Evolutionary conservation across 1,139 yeast genomes (phyloP), one percentile per base, ranked within the genome.

Genomic region (Diutina neorugosa): DNA sequence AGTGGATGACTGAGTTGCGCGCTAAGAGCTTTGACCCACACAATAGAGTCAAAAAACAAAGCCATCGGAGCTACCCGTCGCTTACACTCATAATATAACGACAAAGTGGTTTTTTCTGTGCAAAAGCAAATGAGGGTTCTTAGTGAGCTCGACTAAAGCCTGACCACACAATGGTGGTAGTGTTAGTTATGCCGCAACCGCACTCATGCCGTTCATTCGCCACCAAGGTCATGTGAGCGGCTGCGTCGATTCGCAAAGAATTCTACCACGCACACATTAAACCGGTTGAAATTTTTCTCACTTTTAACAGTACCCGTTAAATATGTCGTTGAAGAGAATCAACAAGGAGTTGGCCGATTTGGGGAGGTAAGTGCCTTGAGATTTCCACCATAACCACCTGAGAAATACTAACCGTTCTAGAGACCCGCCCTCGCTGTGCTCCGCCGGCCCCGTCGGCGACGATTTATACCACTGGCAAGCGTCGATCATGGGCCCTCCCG

Each of bases 401-500:
- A 44, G 6, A 7, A 4, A 1, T 55, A 70, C 74, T 71, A 70
- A 70, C 73, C 55, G 27, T 51, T 57, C 25, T 59, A 88, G 96
- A 80, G 99, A 93, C 69, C 99, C 98, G 60, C 98, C 98, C 65
- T 88, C 98, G 56, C 90, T 97, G 52, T 94, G 98, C 73, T 90
- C 98, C 46, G 98, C 98, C 11, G 99, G 98, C 53, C 99, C 99
- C 63, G 95, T 89, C 53, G 97, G 97, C 54, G 98, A 93, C 65
- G 96, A 89, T 67, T 77, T 89, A 67, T 89, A 84, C 74, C 96
- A 88, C 77, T 89, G 96, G 96, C 96, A 89, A 72, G 96, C 96
- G 52, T 88, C 96, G 55, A 89, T 89, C 69, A 86, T 89, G 93
- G 96, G 96, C 51, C 96, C 96, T 52, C 79, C 93, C 60, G 96